These are phyloP conservation scores for Arthrobotrys sinensis DNA, from an alignment of 2,329 filamentous ascomycete genomes.

Conservation along the genomic window DNA sequence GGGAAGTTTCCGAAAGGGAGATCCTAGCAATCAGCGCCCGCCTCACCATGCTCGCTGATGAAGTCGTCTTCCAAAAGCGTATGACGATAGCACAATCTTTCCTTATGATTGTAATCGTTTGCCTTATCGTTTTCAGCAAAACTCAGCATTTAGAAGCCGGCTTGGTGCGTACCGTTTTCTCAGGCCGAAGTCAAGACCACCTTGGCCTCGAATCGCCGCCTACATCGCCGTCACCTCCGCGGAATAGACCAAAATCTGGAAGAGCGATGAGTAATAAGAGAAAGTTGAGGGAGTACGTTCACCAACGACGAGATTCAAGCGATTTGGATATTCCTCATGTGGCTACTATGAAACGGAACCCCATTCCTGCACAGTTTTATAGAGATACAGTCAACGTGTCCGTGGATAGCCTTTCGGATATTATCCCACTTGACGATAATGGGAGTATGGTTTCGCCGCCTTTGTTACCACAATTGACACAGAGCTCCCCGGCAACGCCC, in stretches of 20 bases:
- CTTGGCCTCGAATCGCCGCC: constrained; percentile 61
- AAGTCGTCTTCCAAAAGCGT: constrained; percentile 87
- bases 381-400: constrained; percentile 29
- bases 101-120: constrained; percentile 86
- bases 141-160: constrained; percentile 64
- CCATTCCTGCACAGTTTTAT: constrained; percentile 47
- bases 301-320: constrained; percentile 55
- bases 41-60: constrained; percentile 91
- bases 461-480: constrained; percentile 43
- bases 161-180: constrained; percentile 60
- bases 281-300: constrained; percentile 45
- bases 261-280: constrained; percentile 24
- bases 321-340: constrained; percentile 40
- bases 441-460: constrained; percentile 26
- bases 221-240: constrained; percentile 54
- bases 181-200: constrained; percentile 51
- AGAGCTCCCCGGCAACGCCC: constrained; percentile 62
- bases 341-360: constrained; percentile 18
- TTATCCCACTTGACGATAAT: constrained; percentile 29
- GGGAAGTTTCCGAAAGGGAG: constrained; percentile 85
- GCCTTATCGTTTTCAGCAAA: constrained; percentile 82
- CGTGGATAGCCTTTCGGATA: constrained; percentile 35
- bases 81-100: constrained; percentile 94
- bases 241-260: constrained; percentile 20
- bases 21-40: constrained; percentile 84